phyloP scores from a whole-genome alignment of 495 filamentous ascomycete genomes.

The Oleoguttula mirabilis region DNA sequence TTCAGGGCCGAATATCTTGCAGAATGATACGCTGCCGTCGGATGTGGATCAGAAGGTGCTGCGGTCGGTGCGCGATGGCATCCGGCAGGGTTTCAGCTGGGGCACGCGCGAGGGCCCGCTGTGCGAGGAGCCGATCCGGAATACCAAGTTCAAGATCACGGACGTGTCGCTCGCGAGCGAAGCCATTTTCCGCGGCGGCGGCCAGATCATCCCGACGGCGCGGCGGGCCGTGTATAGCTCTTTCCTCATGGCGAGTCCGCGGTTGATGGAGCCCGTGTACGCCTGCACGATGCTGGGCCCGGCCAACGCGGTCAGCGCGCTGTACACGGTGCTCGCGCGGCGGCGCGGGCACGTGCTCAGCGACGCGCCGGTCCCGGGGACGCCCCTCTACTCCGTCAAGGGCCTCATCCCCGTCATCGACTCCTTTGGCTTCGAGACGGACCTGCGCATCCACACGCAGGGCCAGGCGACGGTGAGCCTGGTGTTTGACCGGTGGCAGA shows the following conservation, averaged over 20 bases:
- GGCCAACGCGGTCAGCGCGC: conserved; percentile 71
- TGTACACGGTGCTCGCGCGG: conserved; percentile 84
- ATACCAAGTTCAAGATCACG: conserved; percentile 88
- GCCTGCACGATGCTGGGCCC: conserved; percentile 84
- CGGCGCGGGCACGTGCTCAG: conserved; percentile 84
- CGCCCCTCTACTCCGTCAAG: conserved; percentile 77
- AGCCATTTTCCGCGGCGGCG: conserved; percentile 85
- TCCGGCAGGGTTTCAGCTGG: conserved; percentile 93
- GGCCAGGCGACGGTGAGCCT: conserved; percentile 79
- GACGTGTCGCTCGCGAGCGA: conserved; percentile 78
- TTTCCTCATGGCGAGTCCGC: conserved; percentile 91
- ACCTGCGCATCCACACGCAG: conserved; percentile 89
- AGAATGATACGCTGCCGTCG: conserved; percentile 87
- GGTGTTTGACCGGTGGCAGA: conserved; percentile 91
- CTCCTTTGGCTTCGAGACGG: conserved; percentile 93
- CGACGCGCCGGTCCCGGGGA: conserved; percentile 88
- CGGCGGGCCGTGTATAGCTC: conserved; percentile 85
- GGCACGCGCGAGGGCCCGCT: conserved; percentile 87
- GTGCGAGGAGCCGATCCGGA: conserved; percentile 98
- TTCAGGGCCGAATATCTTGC: conserved; percentile 86
- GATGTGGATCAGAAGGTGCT: conserved; percentile 85
- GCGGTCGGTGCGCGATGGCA: conserved; percentile 75
- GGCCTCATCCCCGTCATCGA: conserved; percentile 93
- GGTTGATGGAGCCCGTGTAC: conserved; percentile 94
- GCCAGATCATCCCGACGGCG: conserved; percentile 92